Evolutionary conservation across 2,329 filamentous ascomycete species (phyloP).

Genomic region (Paraphaeosphaeria sporulosa): DNA sequence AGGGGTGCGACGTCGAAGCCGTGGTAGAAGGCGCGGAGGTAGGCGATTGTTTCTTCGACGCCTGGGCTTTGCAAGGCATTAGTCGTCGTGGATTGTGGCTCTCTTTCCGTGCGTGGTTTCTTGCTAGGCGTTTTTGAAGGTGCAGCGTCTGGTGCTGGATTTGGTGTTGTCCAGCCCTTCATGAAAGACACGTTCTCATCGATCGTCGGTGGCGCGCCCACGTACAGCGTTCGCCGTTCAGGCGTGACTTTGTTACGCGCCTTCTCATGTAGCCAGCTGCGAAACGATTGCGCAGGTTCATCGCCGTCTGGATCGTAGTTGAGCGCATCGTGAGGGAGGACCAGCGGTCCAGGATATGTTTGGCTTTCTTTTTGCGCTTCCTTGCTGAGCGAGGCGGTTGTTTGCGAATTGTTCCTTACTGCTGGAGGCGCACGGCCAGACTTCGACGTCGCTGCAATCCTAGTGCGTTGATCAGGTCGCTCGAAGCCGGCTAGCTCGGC

Average conservation of each 20-base stretch:
- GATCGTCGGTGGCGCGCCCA: conserved; percentile 58
- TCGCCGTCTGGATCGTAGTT: conserved; percentile 57
- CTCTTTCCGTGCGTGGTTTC: not conserved
- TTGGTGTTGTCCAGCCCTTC: conserved; percentile 53
- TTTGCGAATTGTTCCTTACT: conserved; percentile 5
- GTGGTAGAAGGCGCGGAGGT: conserved; percentile 62
- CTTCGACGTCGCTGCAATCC: conserved; percentile 32
- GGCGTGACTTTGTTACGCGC: conserved; percentile 59
- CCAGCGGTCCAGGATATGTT: conserved; percentile 65
- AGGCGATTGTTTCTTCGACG: conserved; percentile 49
- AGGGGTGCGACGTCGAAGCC: conserved; percentile 60
- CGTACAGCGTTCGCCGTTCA: conserved; percentile 60
- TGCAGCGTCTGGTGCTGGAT: conserved; percentile 2
- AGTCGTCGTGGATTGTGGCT: not conserved
- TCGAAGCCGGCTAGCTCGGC: conserved; percentile 46
- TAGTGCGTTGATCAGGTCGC: conserved; percentile 31
- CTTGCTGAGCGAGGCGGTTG: not conserved
- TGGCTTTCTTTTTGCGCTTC: conserved; percentile 13
- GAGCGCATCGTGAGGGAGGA: conserved; percentile 68
- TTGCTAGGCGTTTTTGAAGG: not conserved
- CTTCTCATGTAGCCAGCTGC: conserved; percentile 57
- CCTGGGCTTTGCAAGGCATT: conserved; percentile 15
- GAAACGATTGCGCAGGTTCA: conserved; percentile 60
- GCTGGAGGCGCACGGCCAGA: conserved; percentile 16
- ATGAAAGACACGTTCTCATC: conserved; percentile 49